Base-by-base conservation (phyloP, 345 rosid species). In the Hevea brasiliensis region DNA sequence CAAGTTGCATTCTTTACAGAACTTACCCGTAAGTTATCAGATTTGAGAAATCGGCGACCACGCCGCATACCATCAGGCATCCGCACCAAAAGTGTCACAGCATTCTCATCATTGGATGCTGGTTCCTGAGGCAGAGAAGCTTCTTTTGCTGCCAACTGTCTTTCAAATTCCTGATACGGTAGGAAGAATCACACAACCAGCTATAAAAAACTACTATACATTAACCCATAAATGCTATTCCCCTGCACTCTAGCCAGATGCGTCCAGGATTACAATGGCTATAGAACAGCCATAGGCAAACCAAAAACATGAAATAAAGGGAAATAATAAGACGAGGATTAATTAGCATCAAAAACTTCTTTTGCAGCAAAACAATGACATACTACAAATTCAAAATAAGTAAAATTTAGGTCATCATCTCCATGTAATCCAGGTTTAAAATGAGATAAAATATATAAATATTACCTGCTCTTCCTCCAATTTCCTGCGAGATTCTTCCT, bases 51-150 rank as follows among this genome's bases (percentile, higher is more conserved):
- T 42, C 99, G 83, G n/a, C 98, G 96, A 41, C 99, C 98, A 72
- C 81, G 89, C 21, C 99, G 86, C 54, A 89, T 82, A 44, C 98
- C 98, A 84, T 93, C 97, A 60, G 99, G 99, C 98, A 91, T 93
- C 62, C 91, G 82, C 67, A 93, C 97, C 69, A 91, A 81, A 72
- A 96, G 97, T 51, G 90, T 93, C 12, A 96, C 82, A 17, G 97
- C 97, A 77, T 89, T 89, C 74, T 93, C 97, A 77, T 96, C 92
- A 70, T 86, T 86, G 45, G 92, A 73, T 54, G 92, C 80, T 66
- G 99, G 99, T 72, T 93, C 97, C 77, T 74, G 85, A 65, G 98
- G 97, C 79, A 96, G 86, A 65, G 99, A 91, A 68, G 95, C 96
- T 85, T 91, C 97, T 85, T 96, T 96, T 45, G 88, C 90, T 3